Evolutionary conservation across 2,329 filamentous ascomycete genomes (phyloP).

Genomic region (Colletotrichum phormii): DNA sequence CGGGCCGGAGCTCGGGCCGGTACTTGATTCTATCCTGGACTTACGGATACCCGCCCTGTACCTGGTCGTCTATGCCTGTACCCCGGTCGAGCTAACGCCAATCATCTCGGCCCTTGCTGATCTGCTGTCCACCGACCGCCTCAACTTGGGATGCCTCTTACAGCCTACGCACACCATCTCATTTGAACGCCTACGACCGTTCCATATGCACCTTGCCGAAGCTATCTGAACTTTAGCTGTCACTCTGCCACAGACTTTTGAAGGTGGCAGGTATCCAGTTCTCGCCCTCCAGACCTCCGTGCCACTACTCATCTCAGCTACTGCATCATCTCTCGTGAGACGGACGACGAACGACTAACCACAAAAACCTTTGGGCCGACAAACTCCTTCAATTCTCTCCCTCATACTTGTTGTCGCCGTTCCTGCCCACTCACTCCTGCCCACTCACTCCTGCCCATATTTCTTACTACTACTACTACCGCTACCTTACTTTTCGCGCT

Average conservation of each 20-base stretch:
- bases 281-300: not conserved
- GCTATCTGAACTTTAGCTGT: conserved; percentile 24
- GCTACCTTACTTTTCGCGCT: not conserved
- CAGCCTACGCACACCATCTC: conserved; percentile 16
- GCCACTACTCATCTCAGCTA: conserved; percentile 11
- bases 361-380: not conserved
- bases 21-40: conserved; percentile 3
- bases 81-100: conserved; percentile 30
- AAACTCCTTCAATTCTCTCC: not conserved
- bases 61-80: not conserved
- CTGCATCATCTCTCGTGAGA: not conserved
- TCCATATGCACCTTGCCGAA: conserved; percentile 16
- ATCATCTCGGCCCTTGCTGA: conserved; percentile 26
- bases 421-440: not conserved
- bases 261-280: conserved; percentile 22
- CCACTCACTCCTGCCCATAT: not conserved
- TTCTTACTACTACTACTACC: not conserved
- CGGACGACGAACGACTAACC: not conserved
- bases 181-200: not conserved
- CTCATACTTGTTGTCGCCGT: not conserved
- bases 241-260: conserved; percentile 15
- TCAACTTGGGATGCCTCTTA: conserved; percentile 23
- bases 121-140: conserved; percentile 22
- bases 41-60: not conserved
- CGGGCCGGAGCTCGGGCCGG: too few species aligned